A percentile compares a stretch with the other conserved stretches of the same genome.
phyloP scores from a whole-genome alignment of 257 asterid species.

The Hygrophila difformis region DNA sequence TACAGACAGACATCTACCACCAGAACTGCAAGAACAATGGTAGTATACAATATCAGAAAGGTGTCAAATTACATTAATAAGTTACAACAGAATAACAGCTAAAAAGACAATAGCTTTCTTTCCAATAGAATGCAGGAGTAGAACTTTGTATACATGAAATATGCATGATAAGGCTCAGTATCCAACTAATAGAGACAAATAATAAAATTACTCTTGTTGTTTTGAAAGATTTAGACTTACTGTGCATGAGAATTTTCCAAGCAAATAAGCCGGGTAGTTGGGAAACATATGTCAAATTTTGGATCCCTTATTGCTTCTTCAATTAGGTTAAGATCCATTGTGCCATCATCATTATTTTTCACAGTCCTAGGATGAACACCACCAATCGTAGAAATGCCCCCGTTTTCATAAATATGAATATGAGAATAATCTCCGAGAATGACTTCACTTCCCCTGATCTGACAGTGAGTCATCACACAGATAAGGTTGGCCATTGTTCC shows the following conservation, averaged over 20 bases:
- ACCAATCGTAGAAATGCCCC: constrained; percentile 95
- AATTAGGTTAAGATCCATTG: constrained; percentile 74
- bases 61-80: too few species aligned
- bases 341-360: constrained; percentile 82
- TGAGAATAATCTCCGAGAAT: constrained; percentile 86
- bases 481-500: constrained; percentile 99
- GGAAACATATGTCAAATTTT: constrained; percentile 63
- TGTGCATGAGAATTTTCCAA: constrained; percentile 96
- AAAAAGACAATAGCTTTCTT: too few species aligned
- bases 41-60: constrained; percentile 10
- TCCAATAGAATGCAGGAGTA: too few species aligned
- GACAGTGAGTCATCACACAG: constrained; percentile 79
- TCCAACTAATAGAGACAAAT: too few species aligned
- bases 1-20: constrained; percentile 85
- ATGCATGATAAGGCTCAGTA: too few species aligned
- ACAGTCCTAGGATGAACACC: constrained; percentile 96
- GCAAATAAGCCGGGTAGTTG: constrained; percentile 92
- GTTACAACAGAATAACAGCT: too few species aligned
- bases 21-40: constrained; percentile 58
- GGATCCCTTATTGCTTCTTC: constrained; percentile 95
- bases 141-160: too few species aligned
- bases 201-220: not conserved
- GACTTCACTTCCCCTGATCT: constrained; percentile 90
- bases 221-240: constrained; percentile 42
- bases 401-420: constrained; percentile 90